phyloP scores from a whole-genome alignment of 2,329 filamentous ascomycete genomes.

The Ophiostoma piceae region DNA sequence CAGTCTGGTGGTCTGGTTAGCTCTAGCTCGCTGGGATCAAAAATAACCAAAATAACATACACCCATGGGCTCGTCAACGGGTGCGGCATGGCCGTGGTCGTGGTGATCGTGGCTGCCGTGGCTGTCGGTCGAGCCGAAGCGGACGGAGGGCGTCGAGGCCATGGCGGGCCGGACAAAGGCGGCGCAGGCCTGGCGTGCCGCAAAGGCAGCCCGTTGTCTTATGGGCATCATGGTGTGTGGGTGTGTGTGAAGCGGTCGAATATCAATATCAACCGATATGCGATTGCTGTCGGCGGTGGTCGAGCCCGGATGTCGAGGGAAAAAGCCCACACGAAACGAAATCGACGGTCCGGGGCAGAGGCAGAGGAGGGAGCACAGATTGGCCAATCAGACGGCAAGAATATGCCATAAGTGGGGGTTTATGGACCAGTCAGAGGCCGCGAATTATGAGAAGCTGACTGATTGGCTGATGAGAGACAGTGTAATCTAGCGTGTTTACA shows the following conservation, averaged over 20 bases:
- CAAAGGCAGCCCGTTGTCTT: constrained; percentile 36
- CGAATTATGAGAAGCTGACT: constrained; percentile 24
- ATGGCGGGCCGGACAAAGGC: constrained; percentile 28
- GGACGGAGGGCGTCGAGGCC: constrained; percentile 27
- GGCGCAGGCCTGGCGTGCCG: constrained; percentile 35
- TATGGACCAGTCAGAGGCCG: constrained; percentile 23
- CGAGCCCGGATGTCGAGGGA: constrained; percentile 18
- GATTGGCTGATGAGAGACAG: constrained; percentile 17
- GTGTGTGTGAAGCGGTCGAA: neutral
- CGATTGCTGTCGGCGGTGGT: constrained; percentile 16
- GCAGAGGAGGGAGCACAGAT: neutral
- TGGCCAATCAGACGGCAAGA: constrained; percentile 7
- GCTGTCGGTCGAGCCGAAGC: constrained; percentile 44
- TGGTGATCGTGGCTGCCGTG: constrained; percentile 23
- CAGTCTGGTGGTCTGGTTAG: neutral
- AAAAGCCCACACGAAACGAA: constrained; percentile 21
- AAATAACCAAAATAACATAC: constrained; percentile 39
- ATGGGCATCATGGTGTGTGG: constrained; percentile 36
- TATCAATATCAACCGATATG: neutral
- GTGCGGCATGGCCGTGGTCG: constrained; percentile 39
- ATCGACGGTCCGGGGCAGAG: constrained; percentile 14
- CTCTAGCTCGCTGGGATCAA: neutral
- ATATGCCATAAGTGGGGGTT: neutral
- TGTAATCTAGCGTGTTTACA: neutral
- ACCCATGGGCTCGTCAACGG: constrained; percentile 50